Evolutionary conservation across 2,329 filamentous ascomycete species (phyloP).

Genomic region (Amesomyces nigricolor): DNA sequence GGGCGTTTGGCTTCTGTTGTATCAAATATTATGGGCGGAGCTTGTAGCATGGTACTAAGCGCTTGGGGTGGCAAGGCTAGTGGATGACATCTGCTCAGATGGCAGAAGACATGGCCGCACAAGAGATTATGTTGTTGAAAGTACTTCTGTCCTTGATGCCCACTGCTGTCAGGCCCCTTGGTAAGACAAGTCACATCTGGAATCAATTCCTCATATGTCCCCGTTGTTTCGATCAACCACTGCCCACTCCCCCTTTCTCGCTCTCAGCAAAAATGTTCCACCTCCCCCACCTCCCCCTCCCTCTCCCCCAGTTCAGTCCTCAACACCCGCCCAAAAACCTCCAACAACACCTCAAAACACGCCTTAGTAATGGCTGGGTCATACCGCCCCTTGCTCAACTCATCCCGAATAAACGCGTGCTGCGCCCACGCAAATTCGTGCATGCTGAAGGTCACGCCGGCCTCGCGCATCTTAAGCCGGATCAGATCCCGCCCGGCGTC

Average conservation of each 20-base stretch:
- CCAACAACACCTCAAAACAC: constrained; percentile 85
- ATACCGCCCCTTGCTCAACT: constrained; percentile 88
- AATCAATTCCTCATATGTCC: too few species aligned
- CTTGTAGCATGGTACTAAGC: too few species aligned
- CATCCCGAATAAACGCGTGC: constrained; percentile 90
- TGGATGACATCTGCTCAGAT: too few species aligned
- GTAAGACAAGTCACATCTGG: too few species aligned
- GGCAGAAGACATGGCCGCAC: too few species aligned
- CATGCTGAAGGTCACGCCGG: constrained; percentile 69
- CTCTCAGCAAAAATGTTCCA: constrained; percentile 66
- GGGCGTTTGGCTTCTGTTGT: neutral
- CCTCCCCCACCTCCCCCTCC: constrained; percentile 53
- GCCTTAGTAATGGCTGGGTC: constrained; percentile 81
- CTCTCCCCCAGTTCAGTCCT: constrained; percentile 71
- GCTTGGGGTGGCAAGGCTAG: too few species aligned
- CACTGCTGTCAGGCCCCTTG: too few species aligned
- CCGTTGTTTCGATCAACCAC: too few species aligned
- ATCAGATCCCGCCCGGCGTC: constrained; percentile 78
- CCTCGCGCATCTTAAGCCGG: constrained; percentile 71
- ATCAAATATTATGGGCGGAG: too few species aligned
- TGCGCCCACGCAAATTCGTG: constrained; percentile 92
- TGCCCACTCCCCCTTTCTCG: too few species aligned
- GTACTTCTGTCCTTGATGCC: too few species aligned
- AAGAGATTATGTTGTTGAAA: too few species aligned
- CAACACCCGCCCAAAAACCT: constrained; percentile 73